Evolutionary conservation across 2,329 filamentous ascomycete genomes (phyloP).

Genomic region (Leptodontidium sp.): DNA sequence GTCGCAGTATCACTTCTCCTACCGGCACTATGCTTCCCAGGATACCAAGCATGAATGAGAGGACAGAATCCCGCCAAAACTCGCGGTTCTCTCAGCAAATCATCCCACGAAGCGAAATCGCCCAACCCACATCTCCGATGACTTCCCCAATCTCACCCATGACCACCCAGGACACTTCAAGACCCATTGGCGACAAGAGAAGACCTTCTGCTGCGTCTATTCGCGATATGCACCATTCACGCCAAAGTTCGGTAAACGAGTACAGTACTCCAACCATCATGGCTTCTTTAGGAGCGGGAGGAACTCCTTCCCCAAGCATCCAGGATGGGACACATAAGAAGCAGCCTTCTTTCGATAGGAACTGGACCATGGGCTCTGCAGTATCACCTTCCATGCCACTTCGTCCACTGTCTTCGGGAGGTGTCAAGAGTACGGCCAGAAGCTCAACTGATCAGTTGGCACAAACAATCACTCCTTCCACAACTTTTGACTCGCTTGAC

Average conservation of each 20-base stretch:
- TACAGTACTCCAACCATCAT: constrained; percentile 54
- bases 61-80: constrained; percentile 41
- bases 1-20: constrained; percentile 41
- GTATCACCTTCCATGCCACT: constrained; percentile 40
- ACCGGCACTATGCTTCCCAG: constrained; percentile 40
- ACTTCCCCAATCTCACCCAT: constrained; percentile 53
- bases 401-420: constrained; percentile 42
- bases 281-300: constrained; percentile 50
- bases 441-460: constrained; percentile 45
- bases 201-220: constrained; percentile 83
- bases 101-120: constrained; percentile 33
- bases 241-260: constrained; percentile 72
- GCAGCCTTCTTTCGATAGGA: constrained; percentile 73
- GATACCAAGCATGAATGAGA: constrained; percentile 43
- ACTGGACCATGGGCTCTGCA: constrained; percentile 69
- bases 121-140: constrained; percentile 50
- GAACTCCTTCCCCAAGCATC: constrained; percentile 40
- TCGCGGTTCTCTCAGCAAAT: constrained; percentile 45
- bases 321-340: constrained; percentile 61
- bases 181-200: constrained; percentile 55
- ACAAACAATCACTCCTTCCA: constrained; percentile 40
- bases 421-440: constrained; percentile 39
- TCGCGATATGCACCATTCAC: constrained; percentile 81
- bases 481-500: constrained; percentile 67
- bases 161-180: constrained; percentile 49